phyloP scores from a whole-genome alignment of 768 basidiomycete species.

The Strobilomyces echinocephalus region DNA sequence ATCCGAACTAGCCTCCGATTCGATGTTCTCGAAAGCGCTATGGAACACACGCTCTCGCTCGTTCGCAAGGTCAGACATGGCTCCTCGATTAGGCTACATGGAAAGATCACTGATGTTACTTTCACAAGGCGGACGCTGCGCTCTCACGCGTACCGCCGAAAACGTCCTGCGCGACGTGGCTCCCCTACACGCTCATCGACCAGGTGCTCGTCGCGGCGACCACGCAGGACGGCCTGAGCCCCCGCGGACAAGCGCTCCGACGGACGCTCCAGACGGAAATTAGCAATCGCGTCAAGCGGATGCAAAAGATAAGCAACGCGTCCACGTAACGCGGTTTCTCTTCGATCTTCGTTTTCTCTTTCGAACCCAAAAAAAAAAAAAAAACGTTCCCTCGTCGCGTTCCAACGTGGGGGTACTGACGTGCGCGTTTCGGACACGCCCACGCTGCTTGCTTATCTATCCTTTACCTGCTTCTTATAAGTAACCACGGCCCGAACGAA shows the following conservation, averaged over 20 bases:
- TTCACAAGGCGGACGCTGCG: constrained; percentile 50
- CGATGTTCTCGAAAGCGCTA: constrained; percentile 72
- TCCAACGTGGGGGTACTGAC: background rate
- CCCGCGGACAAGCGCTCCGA: constrained; percentile 38
- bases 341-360: background rate
- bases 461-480: constrained; percentile 7
- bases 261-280: constrained; percentile 55
- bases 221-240: constrained; percentile 45
- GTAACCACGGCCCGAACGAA: background rate
- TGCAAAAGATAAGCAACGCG: constrained; percentile 58
- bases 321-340: constrained; percentile 11
- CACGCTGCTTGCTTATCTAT: background rate
- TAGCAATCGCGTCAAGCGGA: constrained; percentile 57
- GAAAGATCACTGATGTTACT: background rate
- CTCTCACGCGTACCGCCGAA: constrained; percentile 50
- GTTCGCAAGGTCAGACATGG: constrained; percentile 59
- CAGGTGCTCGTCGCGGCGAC: constrained; percentile 69
- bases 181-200: constrained; percentile 81
- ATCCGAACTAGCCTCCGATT: constrained; percentile 75
- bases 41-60: constrained; percentile 66
- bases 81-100: background rate
- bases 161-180: constrained; percentile 63
- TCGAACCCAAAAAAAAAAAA: background rate
- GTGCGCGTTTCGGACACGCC: background rate
- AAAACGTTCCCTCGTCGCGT: background rate